phyloP scores from a whole-genome alignment of 257 asterid genomes.

The Plantago ovata region DNA sequence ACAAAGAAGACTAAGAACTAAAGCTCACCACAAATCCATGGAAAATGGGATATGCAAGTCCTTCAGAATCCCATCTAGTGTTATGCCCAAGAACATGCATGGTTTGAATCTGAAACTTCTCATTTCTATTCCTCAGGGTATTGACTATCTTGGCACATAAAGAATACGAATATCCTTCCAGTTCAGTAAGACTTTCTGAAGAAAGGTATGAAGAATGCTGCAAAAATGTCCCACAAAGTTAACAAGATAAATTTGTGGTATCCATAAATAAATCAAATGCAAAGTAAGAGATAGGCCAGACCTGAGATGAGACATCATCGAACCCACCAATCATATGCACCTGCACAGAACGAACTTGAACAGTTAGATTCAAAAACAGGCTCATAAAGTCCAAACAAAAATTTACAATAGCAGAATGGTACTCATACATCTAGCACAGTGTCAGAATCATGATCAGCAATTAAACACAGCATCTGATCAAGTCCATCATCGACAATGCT shows the following conservation, averaged over 20 bases:
- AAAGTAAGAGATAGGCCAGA: conserved; percentile 36
- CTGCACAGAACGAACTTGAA: conserved; percentile 41
- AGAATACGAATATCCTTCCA: conserved; percentile 66
- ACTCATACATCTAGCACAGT: conserved; percentile 59
- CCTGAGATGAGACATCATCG: conserved; percentile 65
- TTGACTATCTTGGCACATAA: conserved; percentile 77
- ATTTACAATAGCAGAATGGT: conserved; percentile 17
- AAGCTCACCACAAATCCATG: conserved; percentile 78
- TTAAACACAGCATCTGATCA: conserved; percentile 68
- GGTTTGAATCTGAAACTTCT: conserved; percentile 65
- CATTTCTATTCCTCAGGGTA: conserved; percentile 45
- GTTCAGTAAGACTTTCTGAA: conserved; percentile 18
- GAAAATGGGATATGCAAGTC: conserved; percentile 64
- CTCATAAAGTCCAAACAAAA: conserved; percentile 12
- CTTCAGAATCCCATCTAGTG: conserved; percentile 70
- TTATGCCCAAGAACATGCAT: conserved; percentile 79
- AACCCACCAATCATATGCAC: conserved; percentile 87
- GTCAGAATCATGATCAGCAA: conserved; percentile 49
- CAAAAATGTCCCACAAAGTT: conserved; percentile 25
- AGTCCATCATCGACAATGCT: conserved; percentile 65
- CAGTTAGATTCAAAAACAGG: conserved; percentile 22
- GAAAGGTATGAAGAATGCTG: conserved; percentile 40
- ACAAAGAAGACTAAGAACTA: conserved; percentile 18
- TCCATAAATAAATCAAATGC: conserved; percentile 20
- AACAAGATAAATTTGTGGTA: conserved; percentile 11